Conservation (phyloP, 2,329 filamentous ascomycete species). For the Neonectria hederae region DNA sequence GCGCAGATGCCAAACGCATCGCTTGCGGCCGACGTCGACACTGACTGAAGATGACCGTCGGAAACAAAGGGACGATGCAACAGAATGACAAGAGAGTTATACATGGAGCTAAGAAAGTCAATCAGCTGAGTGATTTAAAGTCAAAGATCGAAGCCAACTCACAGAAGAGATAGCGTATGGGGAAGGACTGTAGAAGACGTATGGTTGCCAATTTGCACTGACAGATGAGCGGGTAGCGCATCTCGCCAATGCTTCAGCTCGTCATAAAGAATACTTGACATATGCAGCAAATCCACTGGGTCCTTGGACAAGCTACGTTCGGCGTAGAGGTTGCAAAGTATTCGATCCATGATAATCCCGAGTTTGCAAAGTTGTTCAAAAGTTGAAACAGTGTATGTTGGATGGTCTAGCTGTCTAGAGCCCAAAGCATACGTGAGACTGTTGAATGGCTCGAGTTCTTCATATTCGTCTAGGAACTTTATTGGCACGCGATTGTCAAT, state of each 20-base stretch:
- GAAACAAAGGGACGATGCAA: constrained; percentile 63
- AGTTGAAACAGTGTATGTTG: constrained; percentile 55
- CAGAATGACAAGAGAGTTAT: constrained; percentile 61
- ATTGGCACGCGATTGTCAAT: constrained; percentile 57
- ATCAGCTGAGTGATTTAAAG: not conserved
- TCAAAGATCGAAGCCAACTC: not conserved
- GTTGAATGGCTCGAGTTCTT: constrained; percentile 63
- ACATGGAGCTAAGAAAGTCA: constrained; percentile 50
- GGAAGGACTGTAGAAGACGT: constrained; percentile 57
- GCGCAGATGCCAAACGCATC: constrained; percentile 55
- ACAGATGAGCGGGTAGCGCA: constrained; percentile 53
- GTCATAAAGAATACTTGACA: constrained; percentile 44
- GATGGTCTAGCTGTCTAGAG: constrained; percentile 46
- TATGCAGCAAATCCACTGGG: constrained; percentile 44
- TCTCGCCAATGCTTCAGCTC: constrained; percentile 55
- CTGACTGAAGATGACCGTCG: constrained; percentile 57
- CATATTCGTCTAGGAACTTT: constrained; percentile 58
- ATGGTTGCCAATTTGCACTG: constrained; percentile 44
- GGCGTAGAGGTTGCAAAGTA: constrained; percentile 56
- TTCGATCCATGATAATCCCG: constrained; percentile 50
- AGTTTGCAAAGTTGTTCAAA: constrained; percentile 40
- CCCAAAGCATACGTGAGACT: constrained; percentile 50
- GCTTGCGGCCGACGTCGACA: constrained; percentile 48
- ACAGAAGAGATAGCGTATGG: constrained; percentile 46
- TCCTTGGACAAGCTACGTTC: constrained; percentile 51